Percentiles rank a stretch among this genome's conserved stretches.
Evolutionary conservation across 108 stramenopile genomes (phyloP).

Genomic region (Discostella stelligeroides): DNA sequence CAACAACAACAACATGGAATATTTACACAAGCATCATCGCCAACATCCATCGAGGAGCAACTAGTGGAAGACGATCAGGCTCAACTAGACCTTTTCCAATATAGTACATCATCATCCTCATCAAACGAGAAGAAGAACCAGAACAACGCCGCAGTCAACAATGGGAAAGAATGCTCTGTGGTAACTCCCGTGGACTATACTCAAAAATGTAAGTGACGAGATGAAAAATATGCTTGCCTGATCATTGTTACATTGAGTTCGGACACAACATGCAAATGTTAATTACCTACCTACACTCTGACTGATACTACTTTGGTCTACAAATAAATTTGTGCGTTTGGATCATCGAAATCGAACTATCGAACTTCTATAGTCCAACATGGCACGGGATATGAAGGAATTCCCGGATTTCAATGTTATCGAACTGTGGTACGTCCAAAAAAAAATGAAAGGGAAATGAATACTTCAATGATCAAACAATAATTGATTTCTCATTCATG

Average conservation of each 20-base stretch:
- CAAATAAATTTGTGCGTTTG: no score
- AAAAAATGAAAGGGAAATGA: no score
- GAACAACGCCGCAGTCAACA: neutral
- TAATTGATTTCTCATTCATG: neutral
- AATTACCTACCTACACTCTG: no score
- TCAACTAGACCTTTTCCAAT: neutral
- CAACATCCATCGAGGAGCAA: neutral
- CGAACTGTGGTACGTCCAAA: constrained; percentile 12
- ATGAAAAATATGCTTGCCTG: no score
- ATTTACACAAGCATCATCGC: neutral
- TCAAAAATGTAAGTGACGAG: neutral
- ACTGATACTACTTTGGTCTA: no score
- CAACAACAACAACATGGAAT: neutral
- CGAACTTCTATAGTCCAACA: constrained; percentile 1
- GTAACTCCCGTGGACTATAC: constrained; percentile 1
- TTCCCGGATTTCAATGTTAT: constrained; percentile 9
- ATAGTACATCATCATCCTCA: neutral
- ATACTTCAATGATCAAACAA: neutral
- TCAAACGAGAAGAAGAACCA: neutral
- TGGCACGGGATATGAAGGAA: neutral
- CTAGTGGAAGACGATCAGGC: neutral
- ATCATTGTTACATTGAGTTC: neutral
- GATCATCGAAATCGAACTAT: no score
- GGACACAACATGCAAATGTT: no score
- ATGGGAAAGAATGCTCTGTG: neutral